Evolutionary conservation across 306 rosid genomes (phyloP), one percentile per base, ranked within the genome.

Genomic region (Potentilla sterilis): DNA sequence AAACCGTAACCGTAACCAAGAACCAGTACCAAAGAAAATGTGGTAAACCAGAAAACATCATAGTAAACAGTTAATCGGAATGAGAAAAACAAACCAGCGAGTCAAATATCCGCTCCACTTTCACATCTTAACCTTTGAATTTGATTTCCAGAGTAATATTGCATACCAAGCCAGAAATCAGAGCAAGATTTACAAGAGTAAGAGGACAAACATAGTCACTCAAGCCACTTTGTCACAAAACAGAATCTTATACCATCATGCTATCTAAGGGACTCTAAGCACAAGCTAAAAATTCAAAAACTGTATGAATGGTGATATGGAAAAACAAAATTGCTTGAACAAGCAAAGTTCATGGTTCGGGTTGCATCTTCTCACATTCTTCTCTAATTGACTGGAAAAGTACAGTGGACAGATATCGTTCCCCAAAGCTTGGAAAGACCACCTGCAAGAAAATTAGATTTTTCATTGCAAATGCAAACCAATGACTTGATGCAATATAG

Each of bases 311-410:
- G 15, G 38, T 38, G 3, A 44, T 6, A n/a, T 16, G 21, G 12
- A 18, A 67, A 24, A 42, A 9, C 22, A 37, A 28, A 67, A 40
- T 13, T 32, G 49, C 52, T 41, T 15, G 34, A 37, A 21, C 51
- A 41, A 24, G 38, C 41, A 69, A 69, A 14, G 13, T 80, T 93
- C 91, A 95, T 52, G 87, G 90, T 90, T 89, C 97, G 0, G 97
- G 97, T 80, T 87, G 91, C 99, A 96, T 92, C 57, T 87, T 85
- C 88, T 92, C 99, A 41, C 96, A 86, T 84, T 95, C 98, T 89
- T 95, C 99, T 52, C 97, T 85, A 69, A 96, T 90, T 9, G 96
- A 85, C 84, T 96, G 86, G 87, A 96, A 96, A 73, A 96, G 98
- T 75, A 87, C 64, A 0, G 97, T 52, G 62, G 98, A 90, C 47